Conservation (phyloP, 495 filamentous ascomycete genomes). For the Mycothermus thermophilus region DNA sequence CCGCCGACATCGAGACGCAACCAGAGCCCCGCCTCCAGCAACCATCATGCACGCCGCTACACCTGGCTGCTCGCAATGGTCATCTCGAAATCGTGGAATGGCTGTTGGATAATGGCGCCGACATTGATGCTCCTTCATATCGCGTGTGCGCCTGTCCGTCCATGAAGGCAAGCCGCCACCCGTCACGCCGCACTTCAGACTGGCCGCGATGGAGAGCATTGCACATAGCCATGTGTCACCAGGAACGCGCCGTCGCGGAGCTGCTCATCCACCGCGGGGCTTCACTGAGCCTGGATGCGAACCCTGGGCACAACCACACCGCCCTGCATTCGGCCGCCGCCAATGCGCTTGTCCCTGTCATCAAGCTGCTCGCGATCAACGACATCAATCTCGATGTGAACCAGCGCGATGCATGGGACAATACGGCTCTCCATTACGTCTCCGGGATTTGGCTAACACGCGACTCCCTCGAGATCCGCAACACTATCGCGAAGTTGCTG, state of each 20-base stretch:
- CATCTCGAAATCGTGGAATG: slow-evolving; percentile 18
- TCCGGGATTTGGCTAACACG: slow-evolving; percentile 10
- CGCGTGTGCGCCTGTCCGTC: slow-evolving; percentile 17
- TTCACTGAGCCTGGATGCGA: slow-evolving; percentile 13
- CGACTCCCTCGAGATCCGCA: slow-evolving; percentile 8
- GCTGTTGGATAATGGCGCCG: slow-evolving; percentile 21
- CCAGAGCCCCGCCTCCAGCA: slow-evolving; percentile 3
- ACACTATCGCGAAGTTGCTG: slow-evolving; percentile 17
- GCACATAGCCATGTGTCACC: slow-evolving; percentile 24
- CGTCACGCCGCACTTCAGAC: slow-evolving; percentile 1
- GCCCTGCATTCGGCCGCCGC: slow-evolving; percentile 19
- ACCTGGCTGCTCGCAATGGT: slow-evolving; percentile 20
- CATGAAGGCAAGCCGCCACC: slow-evolving; percentile 8
- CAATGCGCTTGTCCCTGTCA: slow-evolving; percentile 13
- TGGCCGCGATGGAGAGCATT: slow-evolving; percentile 22
- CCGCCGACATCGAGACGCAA: background rate
- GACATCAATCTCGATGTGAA: slow-evolving; percentile 13
- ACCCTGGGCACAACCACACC: slow-evolving; percentile 9
- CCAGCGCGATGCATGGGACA: slow-evolving; percentile 11
- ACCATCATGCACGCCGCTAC: slow-evolving; percentile 17
- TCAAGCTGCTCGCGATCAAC: slow-evolving; percentile 15
- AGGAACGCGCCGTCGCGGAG: slow-evolving; percentile 16
- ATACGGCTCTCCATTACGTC: slow-evolving; percentile 18
- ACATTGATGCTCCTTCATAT: slow-evolving; percentile 16
- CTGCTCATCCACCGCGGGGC: slow-evolving; percentile 23